A percentile compares a stretch with the other conserved stretches of the same genome.
Evolutionary conservation across 2,329 filamentous ascomycete genomes (phyloP).

Genomic region (Cercospora beticola): DNA sequence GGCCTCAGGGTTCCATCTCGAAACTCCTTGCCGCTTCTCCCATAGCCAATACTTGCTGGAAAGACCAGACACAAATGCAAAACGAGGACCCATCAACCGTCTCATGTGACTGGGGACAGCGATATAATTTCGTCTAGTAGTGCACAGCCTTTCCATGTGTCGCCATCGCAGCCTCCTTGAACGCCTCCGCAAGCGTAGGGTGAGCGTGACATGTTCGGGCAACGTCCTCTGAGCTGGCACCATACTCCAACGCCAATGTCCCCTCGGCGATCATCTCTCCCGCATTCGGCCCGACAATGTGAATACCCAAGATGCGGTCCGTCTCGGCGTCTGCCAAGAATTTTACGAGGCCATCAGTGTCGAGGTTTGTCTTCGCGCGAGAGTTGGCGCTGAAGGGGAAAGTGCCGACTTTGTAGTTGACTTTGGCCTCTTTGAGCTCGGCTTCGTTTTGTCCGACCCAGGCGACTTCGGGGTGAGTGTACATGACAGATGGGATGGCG

Average conservation of each 20-base stretch:
- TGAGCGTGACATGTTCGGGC: conserved; percentile 94
- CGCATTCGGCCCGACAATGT: conserved; percentile 94
- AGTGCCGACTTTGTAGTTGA: conserved; percentile 87
- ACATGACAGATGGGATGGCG: conserved; percentile 98
- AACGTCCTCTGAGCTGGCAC: conserved; percentile 91
- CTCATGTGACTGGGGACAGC: neutral
- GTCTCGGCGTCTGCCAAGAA: conserved; percentile 96
- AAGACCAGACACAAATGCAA: neutral
- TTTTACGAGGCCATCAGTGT: conserved; percentile 94
- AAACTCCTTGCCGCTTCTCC: neutral
- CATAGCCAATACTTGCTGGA: neutral
- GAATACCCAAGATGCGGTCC: conserved; percentile 88
- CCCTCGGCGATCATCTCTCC: conserved; percentile 99
- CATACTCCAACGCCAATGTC: conserved; percentile 92
- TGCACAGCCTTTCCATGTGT: conserved; percentile 95
- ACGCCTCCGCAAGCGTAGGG: conserved; percentile 92
- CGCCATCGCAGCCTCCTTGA: conserved; percentile 99
- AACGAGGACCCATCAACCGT: neutral
- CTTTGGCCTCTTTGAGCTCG: conserved; percentile 83
- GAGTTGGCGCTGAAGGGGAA: conserved; percentile 99
- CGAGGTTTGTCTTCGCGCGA: conserved; percentile 96
- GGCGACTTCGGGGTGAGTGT: conserved; percentile 96
- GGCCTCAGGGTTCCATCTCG: neutral
- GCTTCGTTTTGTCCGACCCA: conserved; percentile 99
- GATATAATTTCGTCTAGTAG: conserved; percentile 59